Evolutionary conservation across 257 asterid species (phyloP), one percentile per base, ranked within the genome.

Genomic region (Cynanchum wilfordii): DNA sequence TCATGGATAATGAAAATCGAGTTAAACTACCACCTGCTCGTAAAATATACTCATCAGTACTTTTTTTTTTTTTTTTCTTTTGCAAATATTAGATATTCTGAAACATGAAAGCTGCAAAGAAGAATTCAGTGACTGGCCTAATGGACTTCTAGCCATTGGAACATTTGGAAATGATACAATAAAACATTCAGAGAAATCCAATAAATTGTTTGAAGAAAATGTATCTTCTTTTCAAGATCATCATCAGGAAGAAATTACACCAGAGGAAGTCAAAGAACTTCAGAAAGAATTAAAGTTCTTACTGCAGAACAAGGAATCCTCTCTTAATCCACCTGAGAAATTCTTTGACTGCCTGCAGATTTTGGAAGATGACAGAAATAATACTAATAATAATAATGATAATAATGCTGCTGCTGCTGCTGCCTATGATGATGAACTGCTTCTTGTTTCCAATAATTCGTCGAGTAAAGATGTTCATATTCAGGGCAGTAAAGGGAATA

Each of bases 71-170:
- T 10, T 50, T 54, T 25, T 36, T 1, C 57, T 11, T 54, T 54
- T 50, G 9, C 7, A 42, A 17, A 3, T 24, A 10, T 27, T 75
- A 83, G 91, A 72, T 63, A 67, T 54, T 63, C 62, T 36, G 64
- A 54, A 69, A 74, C 78, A 70, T 24, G 75, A 81, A 72, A 47
- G 82, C 42, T 68, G 84, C 80, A 86, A 85, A 66, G 91, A 90
- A 80, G 98, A 89, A 65, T 83, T 85, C 87, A 82, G 81, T 36
- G 93, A 89, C 68, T 92, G 97, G 98, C 96, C 96, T 58, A 78
- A 74, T 66, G 89, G 84, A 33, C 73, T 93, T 16, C 90, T 93
- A 5, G 81, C 98, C 3, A 90, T 93, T 68, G 98, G 98, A 42
- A 93, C 98, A 68, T 89, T 93, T 15, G 98, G 98, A 36, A 86